Conservation (phyloP, 345 rosid genomes). For the Linum tenue region DNA sequence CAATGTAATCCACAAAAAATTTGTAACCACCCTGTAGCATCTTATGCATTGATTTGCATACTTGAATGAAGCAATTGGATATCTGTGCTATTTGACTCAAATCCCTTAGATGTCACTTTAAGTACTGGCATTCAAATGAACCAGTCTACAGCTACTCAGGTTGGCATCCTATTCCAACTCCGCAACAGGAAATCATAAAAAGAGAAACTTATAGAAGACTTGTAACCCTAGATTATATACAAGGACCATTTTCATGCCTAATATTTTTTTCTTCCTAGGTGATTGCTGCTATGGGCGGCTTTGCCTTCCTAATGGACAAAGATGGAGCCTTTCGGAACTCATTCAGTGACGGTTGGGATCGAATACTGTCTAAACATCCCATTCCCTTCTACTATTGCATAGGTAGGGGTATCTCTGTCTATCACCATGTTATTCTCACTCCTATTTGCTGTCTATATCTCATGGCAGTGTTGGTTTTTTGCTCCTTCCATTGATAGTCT, state of each 20-base stretch:
- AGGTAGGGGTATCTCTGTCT: slow-evolving; percentile 28
- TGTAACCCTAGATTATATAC: neutral
- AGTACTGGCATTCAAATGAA: neutral
- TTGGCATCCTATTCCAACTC: neutral
- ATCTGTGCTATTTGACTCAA: neutral
- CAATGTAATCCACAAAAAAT: neutral
- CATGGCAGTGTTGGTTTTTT: neutral
- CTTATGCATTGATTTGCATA: neutral
- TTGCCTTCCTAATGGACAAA: slow-evolving; percentile 86
- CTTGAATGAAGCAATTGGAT: neutral
- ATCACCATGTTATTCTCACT: neutral
- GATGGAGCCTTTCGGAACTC: slow-evolving; percentile 88
- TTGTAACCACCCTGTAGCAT: neutral
- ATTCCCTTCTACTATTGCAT: slow-evolving; percentile 91
- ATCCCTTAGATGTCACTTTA: neutral
- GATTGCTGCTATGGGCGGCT: slow-evolving; percentile 65
- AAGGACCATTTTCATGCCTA: neutral
- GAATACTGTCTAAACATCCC: slow-evolving; percentile 79
- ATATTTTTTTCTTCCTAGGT: slow-evolving; percentile 28
- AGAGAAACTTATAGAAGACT: neutral
- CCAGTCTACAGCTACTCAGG: neutral
- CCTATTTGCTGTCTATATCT: neutral
- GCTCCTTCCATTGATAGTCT: neutral
- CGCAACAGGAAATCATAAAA: neutral
- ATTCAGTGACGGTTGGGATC: slow-evolving; percentile 93